Conservation (phyloP, 495 filamentous ascomycete genomes). For the Penicillium egyptiacum region DNA sequence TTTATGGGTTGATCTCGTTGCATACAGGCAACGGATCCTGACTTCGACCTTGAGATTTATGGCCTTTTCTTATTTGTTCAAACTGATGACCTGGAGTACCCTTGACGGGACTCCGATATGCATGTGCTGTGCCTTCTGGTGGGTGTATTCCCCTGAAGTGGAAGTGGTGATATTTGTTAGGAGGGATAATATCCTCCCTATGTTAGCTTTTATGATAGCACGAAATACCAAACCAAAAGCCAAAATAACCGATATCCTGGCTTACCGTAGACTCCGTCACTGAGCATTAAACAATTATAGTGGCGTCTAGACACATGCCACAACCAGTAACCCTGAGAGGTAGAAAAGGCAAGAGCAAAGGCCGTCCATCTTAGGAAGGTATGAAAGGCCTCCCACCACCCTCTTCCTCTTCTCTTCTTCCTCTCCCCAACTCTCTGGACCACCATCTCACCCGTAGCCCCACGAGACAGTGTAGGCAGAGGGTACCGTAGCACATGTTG, state of each 20-base stretch:
- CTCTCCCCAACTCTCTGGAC: neutral
- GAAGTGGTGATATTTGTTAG: neutral
- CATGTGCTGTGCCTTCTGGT: neutral
- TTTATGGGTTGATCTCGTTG: slow-evolving; percentile 13
- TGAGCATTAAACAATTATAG: neutral
- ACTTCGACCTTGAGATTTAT: slow-evolving; percentile 12
- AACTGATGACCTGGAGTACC: slow-evolving; percentile 21
- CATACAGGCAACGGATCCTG: slow-evolving; percentile 8
- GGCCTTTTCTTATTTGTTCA: slow-evolving; percentile 11
- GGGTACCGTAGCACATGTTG: no score
- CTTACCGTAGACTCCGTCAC: neutral
- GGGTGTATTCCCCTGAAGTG: neutral
- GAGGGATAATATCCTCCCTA: neutral
- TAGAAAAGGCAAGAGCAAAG: neutral
- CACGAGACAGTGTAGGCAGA: neutral
- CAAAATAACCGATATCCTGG: neutral
- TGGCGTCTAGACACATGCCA: no score
- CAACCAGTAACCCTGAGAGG: neutral
- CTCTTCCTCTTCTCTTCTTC: neutral
- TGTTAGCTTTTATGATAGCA: slow-evolving; percentile 6
- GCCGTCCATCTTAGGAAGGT: neutral
- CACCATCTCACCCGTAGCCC: neutral
- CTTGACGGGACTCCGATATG: slow-evolving; percentile 10
- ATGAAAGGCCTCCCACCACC: neutral
- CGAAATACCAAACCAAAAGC: neutral